Evolutionary conservation across 345 rosid genomes (phyloP), one percentile per base, ranked within the genome.

Genomic region (Lumnitzera littorea): DNA sequence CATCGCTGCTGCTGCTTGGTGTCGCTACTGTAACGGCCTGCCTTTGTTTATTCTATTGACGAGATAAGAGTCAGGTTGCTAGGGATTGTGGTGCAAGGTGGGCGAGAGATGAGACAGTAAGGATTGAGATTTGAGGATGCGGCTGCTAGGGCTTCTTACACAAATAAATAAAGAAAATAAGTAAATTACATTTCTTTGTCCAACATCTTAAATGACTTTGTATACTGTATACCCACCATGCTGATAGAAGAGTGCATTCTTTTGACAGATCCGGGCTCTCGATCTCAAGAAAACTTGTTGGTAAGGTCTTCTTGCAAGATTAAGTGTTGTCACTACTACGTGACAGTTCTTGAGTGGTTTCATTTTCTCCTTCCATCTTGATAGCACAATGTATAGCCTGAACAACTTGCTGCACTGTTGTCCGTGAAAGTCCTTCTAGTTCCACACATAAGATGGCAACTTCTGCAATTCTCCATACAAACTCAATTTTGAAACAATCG

Each of bases 391-490:
- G 96, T 61, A 88, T 80, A 0, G 96, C 89, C 76, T 81, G 24
- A 12, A 88, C 82, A 46, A 91, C 76, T 71, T 95, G 92, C 65
- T 86, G 96, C 99, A 95, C 91, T 61, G 71, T 80, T 41, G 99
- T 97, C 65, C 96, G 77, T 2, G 71, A 76, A 64, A 56, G 67
- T 11, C 89, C 83, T 25, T 82, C 79, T 51, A 74, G 91, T 67
- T 88, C 94, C 1, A 95, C 95, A 29, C 97, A 91, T 58, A 86
- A 97, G 71, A 91, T 74, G 0, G 96, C 96, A 0, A 83, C 78
- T 76, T 91, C 99, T 0, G 96, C 95, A 0, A 91, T 69, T 72
- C 96, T 80, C 99, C 99, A 95, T 7, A 91, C 69, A 0, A 97
- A 86, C 58, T 95, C 97, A 0, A 83, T 83, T 68, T 86, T 95